A percentile compares a stretch with the other conserved stretches of the same genome.
Conservation (phyloP, 2,329 filamentous ascomycete genomes). For the Penicillium concentricum region DNA sequence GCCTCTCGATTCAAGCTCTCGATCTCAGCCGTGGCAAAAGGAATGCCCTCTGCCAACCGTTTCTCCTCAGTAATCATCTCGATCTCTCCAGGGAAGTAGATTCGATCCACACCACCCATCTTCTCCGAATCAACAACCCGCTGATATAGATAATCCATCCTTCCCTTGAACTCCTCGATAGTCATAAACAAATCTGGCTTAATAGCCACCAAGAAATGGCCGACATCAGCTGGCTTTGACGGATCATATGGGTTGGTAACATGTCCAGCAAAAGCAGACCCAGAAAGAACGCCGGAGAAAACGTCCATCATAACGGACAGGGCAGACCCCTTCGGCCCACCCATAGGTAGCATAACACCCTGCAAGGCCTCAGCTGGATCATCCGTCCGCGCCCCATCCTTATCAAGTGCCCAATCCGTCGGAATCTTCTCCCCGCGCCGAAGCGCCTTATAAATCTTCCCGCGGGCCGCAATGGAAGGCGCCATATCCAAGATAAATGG, state of each 20-base stretch:
- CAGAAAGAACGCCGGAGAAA: conserved; percentile 74
- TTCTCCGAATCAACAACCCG: conserved; percentile 54
- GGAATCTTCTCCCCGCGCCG: conserved; percentile 46
- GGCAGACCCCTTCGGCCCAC: conserved; percentile 76
- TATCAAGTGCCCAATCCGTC: conserved; percentile 70
- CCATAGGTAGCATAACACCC: conserved; percentile 83
- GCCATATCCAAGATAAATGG: conserved; percentile 59
- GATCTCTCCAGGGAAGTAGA: conserved; percentile 60
- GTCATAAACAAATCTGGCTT: conserved; percentile 74
- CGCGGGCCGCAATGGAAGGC: conserved; percentile 45
- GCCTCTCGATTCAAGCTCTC: conserved; percentile 23
- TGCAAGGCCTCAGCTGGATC: conserved; percentile 69
- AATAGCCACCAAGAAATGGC: conserved; percentile 69
- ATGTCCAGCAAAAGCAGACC: conserved; percentile 73
- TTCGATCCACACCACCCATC: conserved; percentile 54
- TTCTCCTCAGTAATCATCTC: conserved; percentile 51
- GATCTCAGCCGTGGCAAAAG: conserved; percentile 21
- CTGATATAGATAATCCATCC: conserved; percentile 59
- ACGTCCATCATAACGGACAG: conserved; percentile 86
- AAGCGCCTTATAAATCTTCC: conserved; percentile 48
- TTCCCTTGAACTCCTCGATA: conserved; percentile 63
- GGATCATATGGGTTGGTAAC: conserved; percentile 76
- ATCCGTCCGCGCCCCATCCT: conserved; percentile 65
- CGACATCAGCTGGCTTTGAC: conserved; percentile 66
- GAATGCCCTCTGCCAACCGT: conserved; percentile 27